Evolutionary conservation across 2,329 filamentous ascomycete genomes (phyloP).

Genomic region (Didymella arachidicola): DNA sequence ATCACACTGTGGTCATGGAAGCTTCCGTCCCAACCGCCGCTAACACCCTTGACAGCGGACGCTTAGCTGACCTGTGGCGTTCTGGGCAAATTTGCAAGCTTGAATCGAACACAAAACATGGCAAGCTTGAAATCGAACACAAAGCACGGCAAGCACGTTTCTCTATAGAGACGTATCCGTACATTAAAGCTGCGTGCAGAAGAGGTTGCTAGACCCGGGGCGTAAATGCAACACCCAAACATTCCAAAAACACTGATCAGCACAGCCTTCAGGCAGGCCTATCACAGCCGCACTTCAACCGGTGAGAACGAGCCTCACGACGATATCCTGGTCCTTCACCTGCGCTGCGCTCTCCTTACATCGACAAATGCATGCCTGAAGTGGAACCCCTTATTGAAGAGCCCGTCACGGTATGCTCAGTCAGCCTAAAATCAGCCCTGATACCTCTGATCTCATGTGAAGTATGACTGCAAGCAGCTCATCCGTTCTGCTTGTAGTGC

Average conservation of each 20-base stretch:
- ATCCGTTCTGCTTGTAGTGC: not conserved
- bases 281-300: conserved; percentile 4
- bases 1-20: conserved; percentile 16
- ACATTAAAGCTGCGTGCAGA: not conserved
- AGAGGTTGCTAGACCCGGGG: not conserved
- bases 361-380: not conserved
- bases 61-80: conserved; percentile 29
- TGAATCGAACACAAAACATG: not conserved
- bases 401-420: conserved; percentile 1
- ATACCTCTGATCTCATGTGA: not conserved
- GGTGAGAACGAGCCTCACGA: not conserved
- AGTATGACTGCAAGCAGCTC: not conserved
- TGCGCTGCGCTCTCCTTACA: not conserved
- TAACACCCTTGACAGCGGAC: conserved; percentile 28
- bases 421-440: conserved; percentile 8
- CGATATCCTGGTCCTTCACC: not conserved
- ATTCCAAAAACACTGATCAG: not conserved
- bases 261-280: not conserved
- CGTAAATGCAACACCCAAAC: not conserved
- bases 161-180: not conserved
- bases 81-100: not conserved
- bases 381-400: not conserved
- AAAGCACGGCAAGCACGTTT: not conserved
- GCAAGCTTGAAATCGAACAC: not conserved
- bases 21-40: conserved; percentile 31